Percentiles rank a stretch among this genome's conserved stretches.
Evolutionary conservation across 106 monocot genomes (phyloP).

Genomic region (Amphibolis antarctica): DNA sequence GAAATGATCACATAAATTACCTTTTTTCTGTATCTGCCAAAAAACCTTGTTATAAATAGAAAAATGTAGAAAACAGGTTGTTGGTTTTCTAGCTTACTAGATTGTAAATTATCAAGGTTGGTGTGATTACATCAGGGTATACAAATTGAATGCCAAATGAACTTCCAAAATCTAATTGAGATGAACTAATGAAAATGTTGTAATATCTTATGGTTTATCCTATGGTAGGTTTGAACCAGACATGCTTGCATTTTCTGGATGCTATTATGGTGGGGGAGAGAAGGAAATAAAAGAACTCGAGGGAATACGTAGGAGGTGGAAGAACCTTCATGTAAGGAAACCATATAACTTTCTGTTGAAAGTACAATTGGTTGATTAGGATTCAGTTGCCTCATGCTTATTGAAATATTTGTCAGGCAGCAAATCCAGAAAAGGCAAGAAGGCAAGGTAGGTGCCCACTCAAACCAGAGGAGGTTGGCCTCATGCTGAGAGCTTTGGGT

Average conservation of each 20-base stretch:
- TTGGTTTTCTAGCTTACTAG: not conserved
- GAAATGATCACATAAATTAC: not conserved
- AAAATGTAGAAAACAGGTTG: not conserved
- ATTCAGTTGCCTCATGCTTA: not conserved
- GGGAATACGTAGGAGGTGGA: slow-evolving; percentile 21
- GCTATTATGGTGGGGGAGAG: slow-evolving; percentile 26
- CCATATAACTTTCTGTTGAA: not conserved
- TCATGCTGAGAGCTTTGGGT: slow-evolving; percentile 66
- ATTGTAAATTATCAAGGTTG: not conserved
- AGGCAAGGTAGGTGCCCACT: slow-evolving; percentile 82
- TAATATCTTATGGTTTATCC: not conserved
- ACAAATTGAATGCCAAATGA: no score
- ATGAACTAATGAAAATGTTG: not conserved
- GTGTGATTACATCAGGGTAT: not conserved
- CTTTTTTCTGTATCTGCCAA: no score
- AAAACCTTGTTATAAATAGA: no score
- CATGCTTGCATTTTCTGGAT: slow-evolving; percentile 29
- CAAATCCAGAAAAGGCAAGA: slow-evolving; percentile 61
- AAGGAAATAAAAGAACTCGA: slow-evolving; percentile 20
- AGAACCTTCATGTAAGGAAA: slow-evolving; percentile 38
- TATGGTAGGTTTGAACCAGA: slow-evolving; percentile 21
- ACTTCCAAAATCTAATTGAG: no score
- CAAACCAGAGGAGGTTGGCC: slow-evolving; percentile 69
- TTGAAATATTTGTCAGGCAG: slow-evolving; percentile 25
- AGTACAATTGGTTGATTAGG: not conserved